Conservation (phyloP, 2,329 filamentous ascomycete genomes). For the Chrysosporium keratinophilum region DNA sequence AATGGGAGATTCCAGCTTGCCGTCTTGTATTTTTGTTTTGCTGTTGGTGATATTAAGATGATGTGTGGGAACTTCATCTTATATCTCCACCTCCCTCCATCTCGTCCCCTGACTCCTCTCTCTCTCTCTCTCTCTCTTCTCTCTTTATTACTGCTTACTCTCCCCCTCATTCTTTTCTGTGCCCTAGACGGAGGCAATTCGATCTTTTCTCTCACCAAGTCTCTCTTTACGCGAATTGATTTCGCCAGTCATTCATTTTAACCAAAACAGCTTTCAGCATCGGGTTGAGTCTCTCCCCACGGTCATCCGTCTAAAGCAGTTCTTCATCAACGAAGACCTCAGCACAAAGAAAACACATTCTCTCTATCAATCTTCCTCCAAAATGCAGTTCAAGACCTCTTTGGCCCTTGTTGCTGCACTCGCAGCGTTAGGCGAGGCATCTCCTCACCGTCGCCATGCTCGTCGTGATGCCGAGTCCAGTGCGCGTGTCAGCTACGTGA, state of each 20-base stretch:
- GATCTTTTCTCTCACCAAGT: constrained; percentile 13
- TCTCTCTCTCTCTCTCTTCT: constrained; percentile 17
- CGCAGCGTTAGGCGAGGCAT: constrained; percentile 29
- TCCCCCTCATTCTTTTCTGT: not conserved
- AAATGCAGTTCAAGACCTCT: constrained; percentile 32
- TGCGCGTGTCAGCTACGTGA: constrained; percentile 1
- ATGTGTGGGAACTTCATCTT: constrained; percentile 6
- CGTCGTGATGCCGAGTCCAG: constrained; percentile 10
- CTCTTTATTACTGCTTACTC: constrained; percentile 2
- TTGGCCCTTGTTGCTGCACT: constrained; percentile 29
- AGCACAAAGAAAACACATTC: not conserved
- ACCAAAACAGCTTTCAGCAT: constrained; percentile 10
- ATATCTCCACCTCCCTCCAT: constrained; percentile 5
- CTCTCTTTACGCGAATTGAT: constrained; percentile 28
- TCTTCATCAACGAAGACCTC: not conserved
- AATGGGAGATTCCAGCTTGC: constrained; percentile 1
- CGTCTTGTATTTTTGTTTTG: not conserved
- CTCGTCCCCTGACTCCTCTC: constrained; percentile 11
- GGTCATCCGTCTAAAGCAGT: constrained; percentile 1
- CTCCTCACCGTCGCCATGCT: constrained; percentile 18
- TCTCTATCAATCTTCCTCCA: constrained; percentile 12
- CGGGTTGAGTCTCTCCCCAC: constrained; percentile 8
- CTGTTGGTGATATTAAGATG: not conserved
- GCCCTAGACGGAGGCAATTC: constrained; percentile 10
- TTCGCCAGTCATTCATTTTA: constrained; percentile 23